These are phyloP conservation scores for Triticum timopheevii DNA, from an alignment of 176 grass and related monocot species.

Conservation along the genomic window DNA sequence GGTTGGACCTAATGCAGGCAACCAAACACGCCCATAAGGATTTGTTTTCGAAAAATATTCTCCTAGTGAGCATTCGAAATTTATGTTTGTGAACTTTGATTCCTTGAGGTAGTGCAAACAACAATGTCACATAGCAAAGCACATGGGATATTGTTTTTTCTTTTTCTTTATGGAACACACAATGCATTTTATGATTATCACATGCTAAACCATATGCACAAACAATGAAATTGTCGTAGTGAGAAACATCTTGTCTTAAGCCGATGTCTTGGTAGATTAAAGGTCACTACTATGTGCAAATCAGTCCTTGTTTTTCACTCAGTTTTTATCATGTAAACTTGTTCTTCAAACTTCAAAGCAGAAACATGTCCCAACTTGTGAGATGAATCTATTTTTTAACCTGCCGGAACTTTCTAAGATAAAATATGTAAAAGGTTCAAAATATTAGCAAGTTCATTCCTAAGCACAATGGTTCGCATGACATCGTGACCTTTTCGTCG, in stretches of 20 bases:
- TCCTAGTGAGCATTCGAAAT: neutral
- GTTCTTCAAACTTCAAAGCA: neutral
- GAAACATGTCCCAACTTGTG: neutral
- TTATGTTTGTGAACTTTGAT: neutral
- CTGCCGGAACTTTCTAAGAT: neutral
- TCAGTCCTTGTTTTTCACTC: neutral
- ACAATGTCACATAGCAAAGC: neutral
- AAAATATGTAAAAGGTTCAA: constrained; percentile 17
- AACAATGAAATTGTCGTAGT: neutral
- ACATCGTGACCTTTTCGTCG: neutral
- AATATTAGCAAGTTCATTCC: neutral
- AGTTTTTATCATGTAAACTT: neutral
- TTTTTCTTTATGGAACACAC: neutral
- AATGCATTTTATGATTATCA: neutral
- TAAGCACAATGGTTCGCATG: neutral
- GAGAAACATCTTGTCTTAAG: neutral
- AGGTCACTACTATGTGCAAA: constrained; percentile 2
- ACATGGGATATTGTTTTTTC: neutral
- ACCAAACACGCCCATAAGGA: neutral
- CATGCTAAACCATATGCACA: neutral
- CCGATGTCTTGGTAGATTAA: neutral
- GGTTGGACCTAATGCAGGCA: too few relatives aligned
- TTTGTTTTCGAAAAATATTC: neutral
- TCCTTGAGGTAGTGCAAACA: neutral
- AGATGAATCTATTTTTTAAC: too few relatives aligned